phyloP scores from a whole-genome alignment of 768 basidiomycete genomes.

The Saitozyma podzolica region DNA sequence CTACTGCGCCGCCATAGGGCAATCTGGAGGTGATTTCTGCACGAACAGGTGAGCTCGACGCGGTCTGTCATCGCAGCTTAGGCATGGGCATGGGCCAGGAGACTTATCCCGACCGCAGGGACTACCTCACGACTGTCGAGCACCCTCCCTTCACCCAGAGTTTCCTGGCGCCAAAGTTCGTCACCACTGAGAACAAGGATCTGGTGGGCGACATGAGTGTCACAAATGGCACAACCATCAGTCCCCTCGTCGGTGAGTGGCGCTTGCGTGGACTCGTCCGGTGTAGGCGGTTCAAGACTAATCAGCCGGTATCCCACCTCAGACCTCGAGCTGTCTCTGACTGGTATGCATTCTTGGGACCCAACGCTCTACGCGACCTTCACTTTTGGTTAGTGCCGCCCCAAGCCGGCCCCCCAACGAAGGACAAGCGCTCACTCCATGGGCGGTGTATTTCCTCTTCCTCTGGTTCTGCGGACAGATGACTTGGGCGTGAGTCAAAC shows the following conservation, averaged over 20 bases:
- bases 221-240: slow-evolving; percentile 9
- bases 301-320: background rate
- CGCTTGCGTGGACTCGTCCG: too few species aligned
- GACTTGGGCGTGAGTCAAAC: too few species aligned
- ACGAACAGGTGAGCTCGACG: slow-evolving; percentile 16
- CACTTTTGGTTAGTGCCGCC: slow-evolving; percentile 21
- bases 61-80: background rate
- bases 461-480: too few species aligned
- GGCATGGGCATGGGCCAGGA: background rate
- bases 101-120: slow-evolving; percentile 4
- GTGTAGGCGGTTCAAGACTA: background rate
- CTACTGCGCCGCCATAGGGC: slow-evolving; percentile 29
- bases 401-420: too few species aligned
- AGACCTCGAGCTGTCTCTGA: slow-evolving; percentile 28
- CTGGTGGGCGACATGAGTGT: slow-evolving; percentile 16
- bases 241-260: slow-evolving; percentile 22
- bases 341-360: slow-evolving; percentile 33
- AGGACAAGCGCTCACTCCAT: too few species aligned
- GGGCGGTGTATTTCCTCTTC: too few species aligned
- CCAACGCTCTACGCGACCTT: slow-evolving; percentile 31
- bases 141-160: slow-evolving; percentile 25
- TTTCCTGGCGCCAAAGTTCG: slow-evolving; percentile 30
- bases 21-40: slow-evolving; percentile 31
- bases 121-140: slow-evolving; percentile 22
- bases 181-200: slow-evolving; percentile 29